Evolutionary conservation across 371 early-diverging fungal genomes (phyloP), one percentile per base, ranked within the genome.

Genomic region (Blakeslea trispora): DNA sequence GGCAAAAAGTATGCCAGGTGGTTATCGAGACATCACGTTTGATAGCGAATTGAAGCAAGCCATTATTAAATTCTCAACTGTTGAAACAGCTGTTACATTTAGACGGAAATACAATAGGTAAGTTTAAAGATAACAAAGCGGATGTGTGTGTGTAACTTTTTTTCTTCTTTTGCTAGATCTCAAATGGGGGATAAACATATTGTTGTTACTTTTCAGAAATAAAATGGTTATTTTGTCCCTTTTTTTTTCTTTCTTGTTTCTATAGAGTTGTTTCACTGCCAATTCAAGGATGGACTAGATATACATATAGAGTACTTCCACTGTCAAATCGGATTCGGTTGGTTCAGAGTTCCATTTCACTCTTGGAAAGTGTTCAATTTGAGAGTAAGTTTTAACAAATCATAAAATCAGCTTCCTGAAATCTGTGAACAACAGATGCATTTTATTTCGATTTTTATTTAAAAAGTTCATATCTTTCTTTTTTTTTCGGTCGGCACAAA

Each of bases 61-160:
- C 15, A 54, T 42, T 42, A 17, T 55, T 17, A 14, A 18, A 7
- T 59, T 59, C 40, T 22, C 31, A 17, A 41, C 40, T 11, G 40
- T 59, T 0, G 59, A 59, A 24, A 22, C n/a, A 4, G 59, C 59
- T 34, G 59, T 59, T 9, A 53, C 53, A 40, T 59, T 59, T 18
- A 28, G 59, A 52, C 45, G 59, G 53, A 53, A 53, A 15, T 53
- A 52, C n/a, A 59, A 59, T 34, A 53, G 59, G 59, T 24, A 23
- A n/a, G 19, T 17, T n/a, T 14, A 7, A 14, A 31, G 7, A 14
- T 57, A 22, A 49, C 9, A 22, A n/a, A n/a, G n/a, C n/a, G n/a
- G n/a, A n/a, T n/a, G n/a, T n/a, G n/a, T 32, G 32, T 37, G 37
- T 37, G 2, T 11, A 37, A 2, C 37, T 6, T 10, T 9, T 13